A percentile compares a stretch with the other conserved stretches of the same genome.
Evolutionary conservation across 257 asterid species (phyloP).

Genomic region (Solanum appendiculatum): DNA sequence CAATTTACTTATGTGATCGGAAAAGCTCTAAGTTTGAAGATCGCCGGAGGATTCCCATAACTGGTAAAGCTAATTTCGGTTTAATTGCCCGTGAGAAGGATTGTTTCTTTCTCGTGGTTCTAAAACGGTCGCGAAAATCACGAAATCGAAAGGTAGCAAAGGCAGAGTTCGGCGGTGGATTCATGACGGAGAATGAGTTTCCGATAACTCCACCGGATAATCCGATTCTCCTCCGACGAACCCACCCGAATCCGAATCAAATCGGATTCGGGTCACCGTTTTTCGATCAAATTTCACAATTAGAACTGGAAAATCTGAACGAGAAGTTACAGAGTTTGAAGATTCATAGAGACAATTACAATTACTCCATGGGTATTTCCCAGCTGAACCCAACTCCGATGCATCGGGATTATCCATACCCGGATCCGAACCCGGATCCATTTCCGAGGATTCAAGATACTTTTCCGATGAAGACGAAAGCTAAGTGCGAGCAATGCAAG

Average conservation of each 20-base stretch:
- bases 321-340: slow-evolving; percentile 23
- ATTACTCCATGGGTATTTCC: slow-evolving; percentile 19
- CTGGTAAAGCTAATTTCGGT: slow-evolving; percentile 60
- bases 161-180: slow-evolving; percentile 17
- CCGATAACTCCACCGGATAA: slow-evolving; percentile 31
- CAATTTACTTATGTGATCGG: slow-evolving; percentile 56
- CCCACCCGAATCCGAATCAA: slow-evolving; percentile 11
- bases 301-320: slow-evolving; percentile 27
- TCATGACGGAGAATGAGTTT: slow-evolving; percentile 15
- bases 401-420: not conserved
- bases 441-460: slow-evolving; percentile 19
- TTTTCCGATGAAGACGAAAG: slow-evolving; percentile 18
- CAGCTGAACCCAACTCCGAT: slow-evolving; percentile 7
- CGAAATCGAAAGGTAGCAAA: slow-evolving; percentile 43
- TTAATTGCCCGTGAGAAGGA: slow-evolving; percentile 42
- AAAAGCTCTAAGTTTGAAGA: slow-evolving; percentile 23
- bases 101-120: slow-evolving; percentile 54
- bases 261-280: slow-evolving; percentile 2
- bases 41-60: slow-evolving; percentile 57
- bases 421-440: not conserved
- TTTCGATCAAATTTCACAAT: slow-evolving; percentile 29
- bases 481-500: slow-evolving; percentile 39
- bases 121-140: slow-evolving; percentile 67
- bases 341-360: slow-evolving; percentile 24
- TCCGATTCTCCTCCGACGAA: slow-evolving; percentile 42